Base-by-base conservation (phyloP, 2,329 filamentous ascomycete species). In the Aureobasidium leucospermi region DNA sequence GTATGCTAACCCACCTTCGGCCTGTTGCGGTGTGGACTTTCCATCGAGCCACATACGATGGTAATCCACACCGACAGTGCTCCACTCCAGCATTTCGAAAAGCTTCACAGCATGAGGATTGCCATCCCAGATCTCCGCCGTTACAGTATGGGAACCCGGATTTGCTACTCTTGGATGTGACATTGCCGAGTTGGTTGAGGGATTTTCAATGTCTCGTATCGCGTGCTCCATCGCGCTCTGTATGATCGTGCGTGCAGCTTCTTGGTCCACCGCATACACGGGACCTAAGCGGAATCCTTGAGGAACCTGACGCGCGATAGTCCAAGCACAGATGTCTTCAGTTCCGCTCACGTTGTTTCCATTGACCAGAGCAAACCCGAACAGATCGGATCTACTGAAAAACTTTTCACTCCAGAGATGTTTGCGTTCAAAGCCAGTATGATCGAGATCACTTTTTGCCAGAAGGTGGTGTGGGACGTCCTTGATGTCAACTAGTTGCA, bases 41-140 rank as follows among this genome's bases (percentile, higher is more conserved):
- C 67, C 70, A 47, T 68, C 57, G 10, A 70, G 52, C 73, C 73
- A 74, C 73, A 75, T 75, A 19, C 73, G 68, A 64, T 71, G 65
- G 62, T 71, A 74, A 36, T 70, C 66, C 6, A 73, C 42, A 6
- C 67, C 69, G 11, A 61, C 62, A 34, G 60, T 63, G 23, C 59
- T 55, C 69, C 70, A 75, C 6, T 71, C 72, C 7, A 71, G 49
- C 3, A 68, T 64, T 43, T 71, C 66, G 58, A 75, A 73, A 9
- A 73, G 58, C 38, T 63, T 64, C 36, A 63, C 60, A 0, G 67
- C 71, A 1, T 65, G 49, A 2, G 62, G 29, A 65, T 74, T 74
- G 4, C 63, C 65, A 8, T 66, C 65, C 62, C 71, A 74, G 1
- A 72, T 62, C 61, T 75, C 73, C 10, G 70, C 68, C n/a, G 67